Conservation (phyloP, 1,284 basidiomycete species). For the Microbotryum saponariae region DNA sequence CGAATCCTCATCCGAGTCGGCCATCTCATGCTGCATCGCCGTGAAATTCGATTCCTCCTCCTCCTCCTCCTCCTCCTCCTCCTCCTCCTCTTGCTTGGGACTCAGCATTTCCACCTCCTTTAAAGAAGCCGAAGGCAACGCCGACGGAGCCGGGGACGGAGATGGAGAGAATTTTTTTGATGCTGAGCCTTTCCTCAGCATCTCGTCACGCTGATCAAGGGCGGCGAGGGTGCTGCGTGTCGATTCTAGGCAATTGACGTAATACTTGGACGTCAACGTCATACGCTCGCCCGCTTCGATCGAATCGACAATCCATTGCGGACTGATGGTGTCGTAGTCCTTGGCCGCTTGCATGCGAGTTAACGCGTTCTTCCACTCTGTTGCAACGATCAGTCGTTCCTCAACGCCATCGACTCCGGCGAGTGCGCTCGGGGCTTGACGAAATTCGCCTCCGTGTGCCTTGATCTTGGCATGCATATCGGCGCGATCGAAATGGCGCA, state of each 20-base stretch:
- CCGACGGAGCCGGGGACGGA: no score
- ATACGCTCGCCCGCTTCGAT: conserved; percentile 48
- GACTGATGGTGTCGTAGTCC: conserved; percentile 59
- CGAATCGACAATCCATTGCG: conserved; percentile 74
- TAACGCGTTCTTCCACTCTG: conserved; percentile 5
- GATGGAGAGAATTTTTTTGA: background rate
- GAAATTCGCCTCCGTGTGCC: no score
- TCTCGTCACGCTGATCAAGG: no score
- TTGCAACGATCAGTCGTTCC: conserved; percentile 3
- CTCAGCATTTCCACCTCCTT: no score
- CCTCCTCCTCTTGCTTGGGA: conserved; percentile 38
- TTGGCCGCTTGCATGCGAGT: conserved; percentile 46
- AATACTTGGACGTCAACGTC: conserved; percentile 61
- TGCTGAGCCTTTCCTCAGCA: background rate
- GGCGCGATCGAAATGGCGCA: no score
- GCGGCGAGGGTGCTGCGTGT: background rate
- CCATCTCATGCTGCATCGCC: conserved; percentile 24
- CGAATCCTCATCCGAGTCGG: conserved; percentile 8
- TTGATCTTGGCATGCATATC: no score
- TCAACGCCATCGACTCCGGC: no score
- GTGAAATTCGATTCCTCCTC: conserved; percentile 24
- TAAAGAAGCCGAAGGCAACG: no score
- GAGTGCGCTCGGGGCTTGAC: no score
- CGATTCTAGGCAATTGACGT: background rate
- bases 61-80: conserved; percentile 39